phyloP scores from a whole-genome alignment of 2,329 filamentous ascomycete genomes.

The Fusarium sp. region DNA sequence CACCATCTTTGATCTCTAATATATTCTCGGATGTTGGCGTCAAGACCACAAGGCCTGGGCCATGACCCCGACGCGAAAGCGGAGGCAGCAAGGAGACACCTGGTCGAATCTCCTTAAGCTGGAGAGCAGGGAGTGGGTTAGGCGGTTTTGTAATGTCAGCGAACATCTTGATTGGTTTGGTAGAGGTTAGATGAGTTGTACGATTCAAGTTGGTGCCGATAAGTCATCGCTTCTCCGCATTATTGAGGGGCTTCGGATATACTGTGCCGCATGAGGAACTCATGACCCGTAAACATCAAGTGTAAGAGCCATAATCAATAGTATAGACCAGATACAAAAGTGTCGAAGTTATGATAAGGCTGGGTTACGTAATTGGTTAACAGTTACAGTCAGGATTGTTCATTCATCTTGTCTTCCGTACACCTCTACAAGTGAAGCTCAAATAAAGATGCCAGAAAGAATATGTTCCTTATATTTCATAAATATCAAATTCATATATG shows the following conservation, averaged over 20 bases:
- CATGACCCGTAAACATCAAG: background rate
- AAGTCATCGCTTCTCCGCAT: background rate
- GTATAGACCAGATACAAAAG: background rate
- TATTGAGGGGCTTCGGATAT: slow-evolving; percentile 11
- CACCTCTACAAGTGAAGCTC: background rate
- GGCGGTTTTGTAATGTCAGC: slow-evolving; percentile 43
- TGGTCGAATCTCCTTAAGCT: slow-evolving; percentile 25
- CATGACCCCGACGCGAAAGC: slow-evolving; percentile 52
- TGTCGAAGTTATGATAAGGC: background rate
- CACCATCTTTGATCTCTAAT: slow-evolving; percentile 44
- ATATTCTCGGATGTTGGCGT: slow-evolving; percentile 35
- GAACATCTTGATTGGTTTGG: slow-evolving; percentile 26
- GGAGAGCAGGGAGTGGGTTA: slow-evolving; percentile 33
- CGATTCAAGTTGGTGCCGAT: background rate
- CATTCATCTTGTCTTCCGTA: background rate
- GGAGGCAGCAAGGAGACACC: slow-evolving; percentile 47
- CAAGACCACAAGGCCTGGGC: slow-evolving; percentile 52
- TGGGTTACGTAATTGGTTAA: background rate
- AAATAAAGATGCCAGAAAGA: background rate
- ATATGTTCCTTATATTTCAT: background rate
- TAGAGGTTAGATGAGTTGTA: background rate
- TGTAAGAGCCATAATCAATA: background rate
- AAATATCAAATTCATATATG: background rate
- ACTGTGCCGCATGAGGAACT: background rate
- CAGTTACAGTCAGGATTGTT: background rate